phyloP scores from a whole-genome alignment of 371 early-diverging fungal genomes.

The Mortierella sp. region DNA sequence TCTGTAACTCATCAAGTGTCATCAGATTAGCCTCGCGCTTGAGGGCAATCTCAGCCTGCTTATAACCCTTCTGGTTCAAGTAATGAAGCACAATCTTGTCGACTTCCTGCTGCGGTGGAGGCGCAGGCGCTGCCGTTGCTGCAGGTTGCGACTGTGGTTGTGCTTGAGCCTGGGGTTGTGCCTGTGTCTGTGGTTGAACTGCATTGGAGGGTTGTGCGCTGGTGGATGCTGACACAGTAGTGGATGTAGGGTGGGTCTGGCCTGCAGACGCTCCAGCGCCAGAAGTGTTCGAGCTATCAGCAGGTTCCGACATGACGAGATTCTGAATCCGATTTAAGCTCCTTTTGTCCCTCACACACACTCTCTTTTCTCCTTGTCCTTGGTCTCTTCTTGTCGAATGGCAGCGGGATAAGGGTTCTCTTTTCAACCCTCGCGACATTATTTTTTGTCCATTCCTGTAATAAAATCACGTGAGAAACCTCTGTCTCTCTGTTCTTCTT shows the following conservation, averaged over 20 bases:
- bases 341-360: too few relatives aligned
- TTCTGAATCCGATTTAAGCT: too few relatives aligned
- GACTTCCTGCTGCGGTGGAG: conserved; percentile 49
- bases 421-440: too few relatives aligned
- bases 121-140: conserved; percentile 20
- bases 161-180: neutral
- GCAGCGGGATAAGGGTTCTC: too few relatives aligned
- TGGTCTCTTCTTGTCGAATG: too few relatives aligned
- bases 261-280: conserved; percentile 21
- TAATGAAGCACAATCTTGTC: conserved; percentile 67
- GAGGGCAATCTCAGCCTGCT: conserved; percentile 58
- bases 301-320: conserved; percentile 30
- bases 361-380: too few relatives aligned
- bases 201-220: neutral
- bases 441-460: too few relatives aligned
- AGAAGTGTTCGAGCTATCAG: conserved; percentile 19
- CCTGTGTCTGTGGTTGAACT: too few relatives aligned
- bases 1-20: conserved; percentile 55
- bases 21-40: conserved; percentile 55
- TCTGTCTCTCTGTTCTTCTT: too few relatives aligned
- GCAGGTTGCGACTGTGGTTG: conserved; percentile 8
- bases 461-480: too few relatives aligned
- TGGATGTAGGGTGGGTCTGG: neutral
- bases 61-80: conserved; percentile 67
- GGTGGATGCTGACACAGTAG: conserved; percentile 6